Evolutionary conservation across 176 grass and related monocot species (phyloP).

Genomic region (Bonia amplexicaulis): DNA sequence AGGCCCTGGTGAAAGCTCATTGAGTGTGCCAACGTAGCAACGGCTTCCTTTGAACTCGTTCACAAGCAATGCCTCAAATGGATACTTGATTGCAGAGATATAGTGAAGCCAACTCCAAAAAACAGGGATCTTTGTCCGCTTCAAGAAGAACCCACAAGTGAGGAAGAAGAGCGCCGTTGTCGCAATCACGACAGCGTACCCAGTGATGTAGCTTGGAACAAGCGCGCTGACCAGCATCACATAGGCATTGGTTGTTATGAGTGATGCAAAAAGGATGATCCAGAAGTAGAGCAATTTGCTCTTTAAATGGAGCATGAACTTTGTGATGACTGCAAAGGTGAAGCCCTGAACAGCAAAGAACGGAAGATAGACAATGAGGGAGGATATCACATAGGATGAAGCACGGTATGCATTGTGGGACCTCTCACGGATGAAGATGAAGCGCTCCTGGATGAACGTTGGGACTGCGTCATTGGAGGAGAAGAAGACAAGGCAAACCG

Average conservation of each 20-base stretch:
- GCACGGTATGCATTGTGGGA: slow-evolving; percentile 82
- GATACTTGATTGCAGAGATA: slow-evolving; percentile 83
- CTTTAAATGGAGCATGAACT: slow-evolving; percentile 51
- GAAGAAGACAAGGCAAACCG: slow-evolving; percentile 79
- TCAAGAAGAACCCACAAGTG: slow-evolving; percentile 84
- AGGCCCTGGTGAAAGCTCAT: slow-evolving; percentile 37
- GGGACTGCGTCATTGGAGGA: slow-evolving; percentile 77
- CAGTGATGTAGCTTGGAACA: slow-evolving; percentile 70
- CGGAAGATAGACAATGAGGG: slow-evolving; percentile 62
- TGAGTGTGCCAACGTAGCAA: slow-evolving; percentile 35
- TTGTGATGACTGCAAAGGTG: slow-evolving; percentile 71
- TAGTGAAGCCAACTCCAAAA: slow-evolving; percentile 88
- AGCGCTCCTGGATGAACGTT: slow-evolving; percentile 78
- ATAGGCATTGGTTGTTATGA: slow-evolving; percentile 73
- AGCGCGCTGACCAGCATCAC: slow-evolving; percentile 76
- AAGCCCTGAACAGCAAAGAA: slow-evolving; percentile 63
- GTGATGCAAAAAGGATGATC: slow-evolving; percentile 59
- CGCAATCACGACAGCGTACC: slow-evolving; percentile 64
- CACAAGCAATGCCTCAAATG: slow-evolving; percentile 70
- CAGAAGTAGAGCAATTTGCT: slow-evolving; percentile 60
- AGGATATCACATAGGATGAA: slow-evolving; percentile 78
- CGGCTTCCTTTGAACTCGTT: slow-evolving; percentile 61
- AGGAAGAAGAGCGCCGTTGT: slow-evolving; percentile 67
- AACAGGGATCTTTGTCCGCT: slow-evolving; percentile 45
- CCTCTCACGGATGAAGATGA: slow-evolving; percentile 83